Base-by-base conservation (phyloP, 306 rosid genomes). In the Lupinus albus region DNA sequence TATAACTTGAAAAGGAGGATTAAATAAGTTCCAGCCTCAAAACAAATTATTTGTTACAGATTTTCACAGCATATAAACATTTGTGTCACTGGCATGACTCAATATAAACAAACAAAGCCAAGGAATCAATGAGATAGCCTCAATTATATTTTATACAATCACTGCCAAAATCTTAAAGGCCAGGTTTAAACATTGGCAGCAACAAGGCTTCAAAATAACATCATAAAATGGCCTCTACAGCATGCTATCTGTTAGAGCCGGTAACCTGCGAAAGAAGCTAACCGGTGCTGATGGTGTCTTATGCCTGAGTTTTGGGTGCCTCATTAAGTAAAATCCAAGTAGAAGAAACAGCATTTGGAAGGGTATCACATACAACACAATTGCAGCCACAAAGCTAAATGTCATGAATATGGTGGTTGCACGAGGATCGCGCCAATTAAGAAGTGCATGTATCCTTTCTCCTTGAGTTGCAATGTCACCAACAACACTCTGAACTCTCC, bases 371-470 rank as follows among this genome's bases (percentile, higher is more conserved):
- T 93, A 93, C 59, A 93, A 55, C 35, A 82, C 85, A 7, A 84
- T 1, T 2, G 99, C 85, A 52, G 79, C 76, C 15, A 79, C 61
- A 47, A 93, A 74, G 75, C 97, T 90, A 46, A 87, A 74, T n/a
- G 39, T 32, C 77, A 91, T 74, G 60, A 81, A 93, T 59, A 93
- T 79, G 20, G 59, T 13, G 0, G 96, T 93, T 55, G 99, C 99
- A 0, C 97, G 94, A 44, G 97, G 89, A 79, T 93, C 99, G 55
- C 97, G 77, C 99, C 99, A 93, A 78, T 79, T 93, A 15, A 93
- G 59, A 36, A 93, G 87, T 3, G 97, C 93, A 17, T 86, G 86
- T 0, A 88, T 13, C 48, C 99, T 85, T 72, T 93, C 99, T 45
- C 95, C 96, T 75, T 93, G 99, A 0, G 94, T 74, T 10, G 97